Evolutionary conservation across 305 asterid genomes (phyloP).

Genomic region (Rubia tinctorum): DNA sequence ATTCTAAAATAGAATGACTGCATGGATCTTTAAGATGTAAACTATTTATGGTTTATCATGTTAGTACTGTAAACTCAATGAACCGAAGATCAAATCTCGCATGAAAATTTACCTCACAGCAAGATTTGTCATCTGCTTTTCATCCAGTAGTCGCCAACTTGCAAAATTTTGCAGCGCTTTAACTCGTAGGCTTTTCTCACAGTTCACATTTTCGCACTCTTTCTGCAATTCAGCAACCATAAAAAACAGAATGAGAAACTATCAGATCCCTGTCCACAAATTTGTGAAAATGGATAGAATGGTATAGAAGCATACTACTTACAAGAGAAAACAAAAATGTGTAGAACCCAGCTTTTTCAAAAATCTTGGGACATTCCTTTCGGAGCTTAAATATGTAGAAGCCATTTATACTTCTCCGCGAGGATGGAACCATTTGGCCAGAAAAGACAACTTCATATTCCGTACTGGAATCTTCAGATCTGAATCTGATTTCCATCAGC

Average conservation of each 20-base stretch:
- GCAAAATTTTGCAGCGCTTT: conserved; percentile 25
- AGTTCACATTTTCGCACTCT: conserved; percentile 20
- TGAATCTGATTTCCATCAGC: conserved; percentile 28
- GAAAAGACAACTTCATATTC: conserved; percentile 25
- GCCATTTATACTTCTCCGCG: conserved; percentile 44
- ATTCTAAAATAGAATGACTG: background rate
- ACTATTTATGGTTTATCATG: background rate
- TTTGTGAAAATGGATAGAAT: conserved; percentile 3
- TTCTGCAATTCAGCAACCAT: conserved; percentile 28
- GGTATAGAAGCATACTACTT: conserved; percentile 19
- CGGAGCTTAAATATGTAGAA: conserved; percentile 40
- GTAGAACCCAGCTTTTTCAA: conserved; percentile 50
- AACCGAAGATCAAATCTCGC: background rate
- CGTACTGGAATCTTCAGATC: conserved; percentile 5
- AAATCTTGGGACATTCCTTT: conserved; percentile 24
- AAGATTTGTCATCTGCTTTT: conserved; percentile 37
- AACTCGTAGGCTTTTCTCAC: conserved; percentile 40
- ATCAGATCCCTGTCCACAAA: conserved; percentile 10
- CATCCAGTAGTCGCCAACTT: conserved; percentile 40
- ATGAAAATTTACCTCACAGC: conserved; percentile 18
- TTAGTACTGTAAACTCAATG: too few species aligned
- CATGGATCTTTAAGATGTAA: background rate
- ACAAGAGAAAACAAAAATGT: conserved; percentile 54
- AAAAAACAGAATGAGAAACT: conserved; percentile 17
- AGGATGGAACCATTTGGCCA: conserved; percentile 22